These are phyloP conservation scores for Pyrus bretschneideri DNA, from an alignment of 306 rosid species.

Conservation along the genomic window DNA sequence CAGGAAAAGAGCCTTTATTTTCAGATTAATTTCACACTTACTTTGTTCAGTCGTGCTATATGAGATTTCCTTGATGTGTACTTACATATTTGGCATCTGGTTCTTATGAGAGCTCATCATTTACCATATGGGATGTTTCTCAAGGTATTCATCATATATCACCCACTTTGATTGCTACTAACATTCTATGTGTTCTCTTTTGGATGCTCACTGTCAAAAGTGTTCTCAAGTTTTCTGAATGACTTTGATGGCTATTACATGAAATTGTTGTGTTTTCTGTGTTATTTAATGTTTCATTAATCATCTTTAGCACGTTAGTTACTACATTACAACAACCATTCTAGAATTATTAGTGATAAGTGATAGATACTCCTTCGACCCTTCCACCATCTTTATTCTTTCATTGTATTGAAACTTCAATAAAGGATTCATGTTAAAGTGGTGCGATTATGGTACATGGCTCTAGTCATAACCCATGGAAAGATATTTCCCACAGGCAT, in stretches of 20 bases:
- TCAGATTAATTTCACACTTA: not conserved
- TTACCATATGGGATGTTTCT: conserved; percentile 92
- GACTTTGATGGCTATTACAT: not conserved
- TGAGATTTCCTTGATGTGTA: conserved; percentile 47
- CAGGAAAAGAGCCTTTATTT: not conserved
- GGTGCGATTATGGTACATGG: not conserved
- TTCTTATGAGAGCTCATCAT: conserved; percentile 77
- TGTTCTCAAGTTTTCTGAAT: not conserved
- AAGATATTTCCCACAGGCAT: not conserved
- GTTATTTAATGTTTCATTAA: not conserved
- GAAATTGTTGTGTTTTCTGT: not conserved
- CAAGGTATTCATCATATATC: conserved; percentile 48
- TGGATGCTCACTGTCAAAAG: too few species aligned
- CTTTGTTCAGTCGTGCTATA: not conserved
- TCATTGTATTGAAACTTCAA: not conserved
- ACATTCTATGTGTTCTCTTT: not conserved
- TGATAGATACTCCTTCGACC: not conserved
- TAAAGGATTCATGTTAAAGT: not conserved
- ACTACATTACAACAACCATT: not conserved
- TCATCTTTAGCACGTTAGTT: not conserved
- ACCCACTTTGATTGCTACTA: not conserved
- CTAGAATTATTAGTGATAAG: not conserved
- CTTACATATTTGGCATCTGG: conserved; percentile 82
- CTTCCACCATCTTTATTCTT: not conserved
- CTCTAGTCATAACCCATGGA: not conserved